A percentile compares a stretch with the other conserved stretches of the same genome.
These are phyloP conservation scores for Ganoderma multipileum DNA, from an alignment of 1,284 basidiomycete genomes.

Conservation along the genomic window DNA sequence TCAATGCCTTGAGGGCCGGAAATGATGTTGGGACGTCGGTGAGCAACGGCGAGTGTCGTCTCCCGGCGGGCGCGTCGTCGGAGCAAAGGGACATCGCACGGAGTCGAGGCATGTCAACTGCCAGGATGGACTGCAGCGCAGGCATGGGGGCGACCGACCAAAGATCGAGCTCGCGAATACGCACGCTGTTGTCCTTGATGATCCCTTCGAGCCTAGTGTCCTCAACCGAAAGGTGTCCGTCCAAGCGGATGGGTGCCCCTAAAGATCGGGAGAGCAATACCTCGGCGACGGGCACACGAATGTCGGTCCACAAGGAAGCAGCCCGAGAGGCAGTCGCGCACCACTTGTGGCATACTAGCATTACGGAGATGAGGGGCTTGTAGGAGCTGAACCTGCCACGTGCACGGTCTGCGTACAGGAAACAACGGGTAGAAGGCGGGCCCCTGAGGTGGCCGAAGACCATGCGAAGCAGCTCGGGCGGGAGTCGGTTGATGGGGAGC, in stretches of 20 bases:
- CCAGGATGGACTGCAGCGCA: neutral
- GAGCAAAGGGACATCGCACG: neutral
- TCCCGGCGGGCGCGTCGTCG: too few species aligned
- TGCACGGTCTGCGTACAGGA: neutral
- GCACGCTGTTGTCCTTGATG: neutral
- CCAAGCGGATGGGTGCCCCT: neutral
- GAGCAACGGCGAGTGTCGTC: too few species aligned
- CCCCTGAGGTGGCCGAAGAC: neutral
- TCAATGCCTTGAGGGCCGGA: neutral
- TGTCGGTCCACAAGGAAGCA: constrained; percentile 2
- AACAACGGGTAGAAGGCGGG: neutral
- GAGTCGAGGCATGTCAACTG: neutral
- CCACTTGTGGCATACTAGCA: constrained; percentile 1
- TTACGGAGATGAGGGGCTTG: neutral
- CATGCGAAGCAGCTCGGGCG: neutral
- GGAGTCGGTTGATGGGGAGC: neutral
- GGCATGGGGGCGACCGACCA: neutral
- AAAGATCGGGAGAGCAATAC: neutral
- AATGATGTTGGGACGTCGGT: neutral
- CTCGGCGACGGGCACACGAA: neutral
- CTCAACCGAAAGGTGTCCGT: neutral
- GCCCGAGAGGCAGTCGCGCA: neutral
- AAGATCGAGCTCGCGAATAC: neutral
- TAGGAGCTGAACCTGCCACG: neutral
- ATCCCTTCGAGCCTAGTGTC: too few species aligned